Evolutionary conservation across 306 rosid species (phyloP).

Genomic region (Lathyrus oleraceus): DNA sequence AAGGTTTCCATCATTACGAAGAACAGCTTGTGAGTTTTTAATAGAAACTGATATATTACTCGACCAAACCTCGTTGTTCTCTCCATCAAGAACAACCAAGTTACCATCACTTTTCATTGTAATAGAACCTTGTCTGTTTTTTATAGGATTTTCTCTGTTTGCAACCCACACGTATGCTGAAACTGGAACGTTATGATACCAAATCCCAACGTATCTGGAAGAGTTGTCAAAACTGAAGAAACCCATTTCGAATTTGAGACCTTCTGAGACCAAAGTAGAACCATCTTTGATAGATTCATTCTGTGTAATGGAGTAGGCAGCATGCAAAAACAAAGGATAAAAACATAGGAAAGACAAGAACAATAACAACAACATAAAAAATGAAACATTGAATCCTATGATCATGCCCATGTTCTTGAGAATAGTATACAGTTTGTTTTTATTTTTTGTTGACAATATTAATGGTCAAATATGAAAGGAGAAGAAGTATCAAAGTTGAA

Average conservation of each 20-base stretch:
- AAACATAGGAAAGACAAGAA: constrained; percentile 34
- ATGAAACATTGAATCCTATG: background rate
- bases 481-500: background rate
- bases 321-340: constrained; percentile 48
- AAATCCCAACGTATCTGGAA: constrained; percentile 67
- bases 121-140: constrained; percentile 43
- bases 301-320: constrained; percentile 43
- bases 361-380: background rate
- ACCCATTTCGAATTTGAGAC: constrained; percentile 52
- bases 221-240: constrained; percentile 55
- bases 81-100: constrained; percentile 50
- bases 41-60: constrained; percentile 37
- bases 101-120: constrained; percentile 51
- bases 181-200: constrained; percentile 50
- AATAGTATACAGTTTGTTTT: background rate
- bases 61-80: constrained; percentile 49
- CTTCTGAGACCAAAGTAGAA: constrained; percentile 42
- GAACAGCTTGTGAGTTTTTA: constrained; percentile 31
- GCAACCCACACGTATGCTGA: constrained; percentile 61
- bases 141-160: constrained; percentile 59
- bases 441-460: background rate
- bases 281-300: constrained; percentile 29
- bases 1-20: constrained; percentile 53
- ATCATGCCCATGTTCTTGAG: constrained; percentile 25
- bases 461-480: background rate